phyloP scores from a whole-genome alignment of 2,329 filamentous ascomycete genomes.

The Fusarium tricinctum region DNA sequence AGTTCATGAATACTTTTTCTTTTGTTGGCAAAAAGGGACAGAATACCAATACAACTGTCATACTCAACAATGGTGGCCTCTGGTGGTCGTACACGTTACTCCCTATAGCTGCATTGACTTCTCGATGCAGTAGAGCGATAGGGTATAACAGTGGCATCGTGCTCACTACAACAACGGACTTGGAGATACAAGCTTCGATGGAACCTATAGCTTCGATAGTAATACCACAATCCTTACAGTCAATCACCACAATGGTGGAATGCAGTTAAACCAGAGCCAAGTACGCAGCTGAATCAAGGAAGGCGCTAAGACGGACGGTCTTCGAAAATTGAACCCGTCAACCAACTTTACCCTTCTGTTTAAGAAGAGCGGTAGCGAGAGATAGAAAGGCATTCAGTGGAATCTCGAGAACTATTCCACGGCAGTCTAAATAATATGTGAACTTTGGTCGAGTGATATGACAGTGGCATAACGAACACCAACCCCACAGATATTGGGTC shows the following conservation, averaged over 20 bases:
- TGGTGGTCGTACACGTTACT: conserved; percentile 21
- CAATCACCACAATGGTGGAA: conserved; percentile 40
- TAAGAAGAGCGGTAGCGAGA: conserved; percentile 12
- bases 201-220: conserved; percentile 41
- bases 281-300: conserved; percentile 41
- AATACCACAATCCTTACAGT: conserved; percentile 46
- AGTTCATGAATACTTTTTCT: neutral
- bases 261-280: conserved; percentile 44
- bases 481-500: conserved; percentile 46
- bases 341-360: neutral
- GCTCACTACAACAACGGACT: conserved; percentile 42
- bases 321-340: conserved; percentile 3
- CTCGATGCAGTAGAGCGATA: conserved; percentile 28
- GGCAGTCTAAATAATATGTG: conserved; percentile 20
- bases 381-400: conserved; percentile 14
- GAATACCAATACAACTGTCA: neutral
- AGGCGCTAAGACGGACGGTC: conserved; percentile 17
- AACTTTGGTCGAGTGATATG: neutral
- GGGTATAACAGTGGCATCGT: conserved; percentile 45
- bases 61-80: conserved; percentile 23
- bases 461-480: conserved; percentile 24
- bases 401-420: conserved; percentile 30
- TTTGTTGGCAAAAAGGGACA: no score
- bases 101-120: neutral
- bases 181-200: conserved; percentile 42